Percentiles rank a stretch among this genome's conserved stretches.
These are phyloP conservation scores for Penicillium daleae DNA, from an alignment of 495 filamentous ascomycete genomes.

Conservation along the genomic window DNA sequence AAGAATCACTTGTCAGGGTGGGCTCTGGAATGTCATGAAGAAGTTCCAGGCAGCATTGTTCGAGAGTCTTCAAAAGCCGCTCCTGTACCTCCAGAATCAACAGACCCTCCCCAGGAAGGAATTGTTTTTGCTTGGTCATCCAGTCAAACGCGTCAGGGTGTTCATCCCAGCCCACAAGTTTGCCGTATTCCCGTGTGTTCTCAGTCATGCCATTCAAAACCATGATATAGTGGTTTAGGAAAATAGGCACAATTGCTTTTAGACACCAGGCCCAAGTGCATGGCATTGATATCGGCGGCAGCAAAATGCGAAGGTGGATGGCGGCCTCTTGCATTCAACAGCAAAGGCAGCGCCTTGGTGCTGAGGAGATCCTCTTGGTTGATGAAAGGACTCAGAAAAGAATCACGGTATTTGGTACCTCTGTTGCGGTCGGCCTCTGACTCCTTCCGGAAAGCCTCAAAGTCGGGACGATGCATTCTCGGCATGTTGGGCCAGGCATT, in stretches of 20 bases:
- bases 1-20: not conserved
- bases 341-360: slow-evolving; percentile 4
- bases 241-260: slow-evolving; percentile 34
- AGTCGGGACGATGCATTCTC: slow-evolving; percentile 53
- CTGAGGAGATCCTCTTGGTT: slow-evolving; percentile 58
- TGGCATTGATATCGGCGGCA: slow-evolving; percentile 29
- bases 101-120: slow-evolving; percentile 48
- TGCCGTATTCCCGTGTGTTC: slow-evolving; percentile 41
- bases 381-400: slow-evolving; percentile 51
- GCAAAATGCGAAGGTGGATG: slow-evolving; percentile 48
- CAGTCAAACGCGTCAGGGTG: slow-evolving; percentile 38
- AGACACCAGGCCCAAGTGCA: not conserved
- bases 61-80: not conserved
- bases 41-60: not conserved
- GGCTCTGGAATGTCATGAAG: not conserved
- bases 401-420: not conserved
- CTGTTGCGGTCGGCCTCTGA: not conserved
- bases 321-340: slow-evolving; percentile 54
- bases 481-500: slow-evolving; percentile 54
- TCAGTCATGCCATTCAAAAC: slow-evolving; percentile 39
- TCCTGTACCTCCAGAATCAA: slow-evolving; percentile 39
- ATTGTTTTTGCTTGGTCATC: slow-evolving; percentile 29
- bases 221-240: slow-evolving; percentile 47
- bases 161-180: slow-evolving; percentile 46
- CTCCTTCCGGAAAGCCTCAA: slow-evolving; percentile 39